Base-by-base conservation (phyloP, 208 protist genomes). In the Crithidia expoeki region DNA sequence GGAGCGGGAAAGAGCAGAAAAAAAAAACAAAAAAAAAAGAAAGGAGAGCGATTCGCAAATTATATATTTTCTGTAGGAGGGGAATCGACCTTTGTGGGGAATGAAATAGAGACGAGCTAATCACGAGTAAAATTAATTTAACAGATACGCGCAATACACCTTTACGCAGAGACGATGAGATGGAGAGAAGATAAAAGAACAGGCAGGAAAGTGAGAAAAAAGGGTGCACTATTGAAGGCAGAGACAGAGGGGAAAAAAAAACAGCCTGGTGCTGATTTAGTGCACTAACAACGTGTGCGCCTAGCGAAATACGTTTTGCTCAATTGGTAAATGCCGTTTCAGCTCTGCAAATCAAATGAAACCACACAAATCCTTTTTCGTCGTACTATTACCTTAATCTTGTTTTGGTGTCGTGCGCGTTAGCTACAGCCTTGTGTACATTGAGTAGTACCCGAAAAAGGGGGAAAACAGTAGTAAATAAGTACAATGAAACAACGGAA, bases 11-110 rank as follows among this genome's bases (percentile, higher is more conserved):
- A 62, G 4, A 19, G 7, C 21, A 21, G 10, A 19, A 28, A 11
- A 40, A 21, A 10, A 27, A 58, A 27, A 21, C 30, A 47, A 60
- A 52, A 60, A 66, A 51, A 47, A 21, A 38, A 53, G 23, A 50
- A n/a, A n/a, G n/a, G n/a, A n/a, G n/a, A n/a, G n/a, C n/a, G n/a
- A n/a, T n/a, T n/a, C n/a, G n/a, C n/a, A n/a, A n/a, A n/a, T n/a
- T n/a, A n/a, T n/a, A n/a, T n/a, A n/a, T n/a, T n/a, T n/a, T n/a
- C n/a, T n/a, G n/a, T n/a, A n/a, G n/a, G n/a, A n/a, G n/a, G n/a
- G n/a, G n/a, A n/a, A n/a, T n/a, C n/a, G n/a, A n/a, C n/a, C n/a
- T n/a, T n/a, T n/a, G n/a, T n/a, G n/a, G n/a, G n/a, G n/a, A n/a
- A n/a, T 62, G 25, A 66, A 21, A 65, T 44, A 14, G 38, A 44